Percentiles rank a stretch among this genome's conserved stretches.
Conservation (phyloP, 306 rosid species). For the Clitoria ternatea region DNA sequence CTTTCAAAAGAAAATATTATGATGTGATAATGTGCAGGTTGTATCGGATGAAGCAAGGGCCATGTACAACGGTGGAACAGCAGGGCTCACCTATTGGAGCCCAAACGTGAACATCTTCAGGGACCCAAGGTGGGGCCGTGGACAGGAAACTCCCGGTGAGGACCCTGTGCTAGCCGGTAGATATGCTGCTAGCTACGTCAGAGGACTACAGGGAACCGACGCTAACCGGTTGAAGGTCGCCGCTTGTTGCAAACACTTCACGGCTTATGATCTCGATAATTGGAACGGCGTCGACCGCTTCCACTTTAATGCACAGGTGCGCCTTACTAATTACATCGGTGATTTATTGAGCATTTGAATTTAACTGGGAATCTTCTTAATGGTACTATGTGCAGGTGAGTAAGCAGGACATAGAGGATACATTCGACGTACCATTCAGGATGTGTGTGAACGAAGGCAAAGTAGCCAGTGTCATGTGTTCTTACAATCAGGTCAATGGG, state of each 20-base stretch:
- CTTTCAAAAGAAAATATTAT: no score
- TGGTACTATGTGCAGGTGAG: slow-evolving; percentile 52
- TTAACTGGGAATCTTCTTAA: not conserved
- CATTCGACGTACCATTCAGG: slow-evolving; percentile 81
- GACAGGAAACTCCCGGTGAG: slow-evolving; percentile 98
- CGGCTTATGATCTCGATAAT: slow-evolving; percentile 82
- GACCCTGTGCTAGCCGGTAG: slow-evolving; percentile 73
- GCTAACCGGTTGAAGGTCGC: slow-evolving; percentile 73
- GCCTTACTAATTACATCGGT: not conserved
- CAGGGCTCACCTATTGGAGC: slow-evolving; percentile 88
- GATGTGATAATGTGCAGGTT: slow-evolving; percentile 48
- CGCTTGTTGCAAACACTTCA: slow-evolving; percentile 88
- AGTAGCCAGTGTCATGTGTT: slow-evolving; percentile 94
- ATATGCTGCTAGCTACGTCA: slow-evolving; percentile 72
- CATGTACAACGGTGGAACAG: slow-evolving; percentile 82
- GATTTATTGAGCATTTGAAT: not conserved
- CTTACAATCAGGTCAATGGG: slow-evolving; percentile 93
- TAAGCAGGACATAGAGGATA: slow-evolving; percentile 86
- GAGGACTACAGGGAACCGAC: slow-evolving; percentile 73
- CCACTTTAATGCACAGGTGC: slow-evolving; percentile 87
- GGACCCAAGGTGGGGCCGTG: slow-evolving; percentile 97
- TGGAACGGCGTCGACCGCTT: slow-evolving; percentile 92
- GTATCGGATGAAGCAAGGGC: slow-evolving; percentile 97
- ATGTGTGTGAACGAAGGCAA: slow-evolving; percentile 89
- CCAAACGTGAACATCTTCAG: slow-evolving; percentile 84